Evolutionary conservation across 495 filamentous ascomycete species (phyloP), one percentile per base, ranked within the genome.

Genomic region (Hypomontagnella submonticulosa): DNA sequence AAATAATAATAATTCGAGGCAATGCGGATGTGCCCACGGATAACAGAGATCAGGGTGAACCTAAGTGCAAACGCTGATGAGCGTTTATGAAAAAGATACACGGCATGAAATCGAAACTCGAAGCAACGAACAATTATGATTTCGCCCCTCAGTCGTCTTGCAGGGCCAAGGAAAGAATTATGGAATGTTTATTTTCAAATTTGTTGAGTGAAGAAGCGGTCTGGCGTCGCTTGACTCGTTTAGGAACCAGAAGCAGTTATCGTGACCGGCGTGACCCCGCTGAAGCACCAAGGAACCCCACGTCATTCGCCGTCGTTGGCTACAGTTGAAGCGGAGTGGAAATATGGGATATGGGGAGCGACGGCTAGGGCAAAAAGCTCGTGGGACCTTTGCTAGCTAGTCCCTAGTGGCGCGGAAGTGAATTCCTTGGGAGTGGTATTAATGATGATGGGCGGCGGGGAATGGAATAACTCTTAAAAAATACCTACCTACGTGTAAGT

Each of bases 131-230:
- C 59, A 46, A 47, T 36, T 44, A 49, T 52, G 27, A 66, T 66
- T 55, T 68, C 50, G 43, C 59, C 54, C 44, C 52, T 62, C 38
- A 19, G 38, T 43, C 47, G 53, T 13, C 46, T 13, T 47, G 41
- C 58, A 63, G 58, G 37, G 64, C 58, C 54, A 62, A 63, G 34
- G 59, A 23, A 18, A 30, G 23, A 42, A 42, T 67, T 51, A 55
- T 53, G 42, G 58, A 68, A 55, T 63, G 53, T 58, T 59, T 55
- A 33, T 44, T 57, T 40, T 46, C n/a, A 41, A 59, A 53, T 49
- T 59, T 69, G 66, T 63, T 69, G 66, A 38, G 66, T 63, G 53
- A 69, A 69, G 59, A 69, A 60, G 66, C 66, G 66, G 66, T 69
- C 66, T 69, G 50, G 66, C 42, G 38, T 63, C 59, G 60, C 59